Evolutionary conservation across 495 filamentous ascomycete species (phyloP).

Genomic region (Penicillium silybi): DNA sequence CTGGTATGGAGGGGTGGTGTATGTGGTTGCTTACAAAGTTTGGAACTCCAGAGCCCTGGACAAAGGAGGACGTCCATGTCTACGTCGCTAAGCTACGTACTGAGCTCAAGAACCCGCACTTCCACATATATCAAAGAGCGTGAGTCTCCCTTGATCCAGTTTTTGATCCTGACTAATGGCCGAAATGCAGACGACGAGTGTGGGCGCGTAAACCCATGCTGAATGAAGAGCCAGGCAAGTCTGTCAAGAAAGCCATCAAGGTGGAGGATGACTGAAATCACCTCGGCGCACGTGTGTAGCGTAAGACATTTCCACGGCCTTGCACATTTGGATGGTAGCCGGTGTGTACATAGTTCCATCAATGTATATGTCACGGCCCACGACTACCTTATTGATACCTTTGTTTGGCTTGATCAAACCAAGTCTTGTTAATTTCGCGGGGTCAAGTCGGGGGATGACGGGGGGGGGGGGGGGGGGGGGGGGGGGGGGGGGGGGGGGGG

Average conservation of each 20-base stretch:
- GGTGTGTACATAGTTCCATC: neutral
- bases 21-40: constrained; percentile 26
- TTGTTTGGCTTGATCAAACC: neutral
- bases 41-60: constrained; percentile 20
- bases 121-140: constrained; percentile 19
- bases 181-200: neutral
- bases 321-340: no score
- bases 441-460: no score
- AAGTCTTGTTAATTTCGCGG: neutral
- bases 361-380: neutral
- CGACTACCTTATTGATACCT: neutral
- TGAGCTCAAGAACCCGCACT: constrained; percentile 20
- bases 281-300: neutral
- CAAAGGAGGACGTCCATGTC: constrained; percentile 21
- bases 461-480: no score
- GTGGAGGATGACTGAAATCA: neutral
- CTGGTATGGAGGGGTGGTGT: constrained; percentile 23
- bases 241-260: neutral
- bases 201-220: neutral
- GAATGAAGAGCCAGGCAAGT: neutral
- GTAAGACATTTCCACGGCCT: no score
- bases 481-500: no score
- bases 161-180: neutral
- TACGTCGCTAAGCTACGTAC: constrained; percentile 17
- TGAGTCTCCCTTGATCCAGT: neutral